Evolutionary conservation across 2,329 filamentous ascomycete species (phyloP), one percentile per base, ranked within the genome.

Genomic region (Diaporthe ilicicola): DNA sequence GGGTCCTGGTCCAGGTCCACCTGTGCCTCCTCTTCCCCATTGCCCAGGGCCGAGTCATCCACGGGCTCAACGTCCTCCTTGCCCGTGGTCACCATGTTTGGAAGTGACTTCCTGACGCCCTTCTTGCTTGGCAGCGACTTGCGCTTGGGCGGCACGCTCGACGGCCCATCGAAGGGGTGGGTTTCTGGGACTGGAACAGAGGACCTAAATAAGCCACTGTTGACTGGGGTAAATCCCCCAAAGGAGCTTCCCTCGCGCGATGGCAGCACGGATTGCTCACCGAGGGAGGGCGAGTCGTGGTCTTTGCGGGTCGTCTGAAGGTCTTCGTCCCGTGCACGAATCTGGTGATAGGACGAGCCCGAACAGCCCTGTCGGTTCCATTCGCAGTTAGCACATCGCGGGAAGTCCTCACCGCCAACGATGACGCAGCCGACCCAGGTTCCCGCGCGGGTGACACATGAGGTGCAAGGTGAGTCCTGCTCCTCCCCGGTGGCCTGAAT

Each of bases 301-400:
- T 39, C 61, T 51, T 37, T 66, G 13, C 19, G 42, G 34, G 32
- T 12, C 12, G 51, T 37, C 22, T 69, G 71, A 24, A 71, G 1
- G 22, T 66, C 59, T 22, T 59, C 64, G 10, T 73, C 71, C 24
- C 62, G 50, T 19, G 51, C n/a, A 17, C 68, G 68, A 27, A 70
- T 61, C 37, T 65, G 65, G 51, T 73, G 71, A 53, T 73, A 73
- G 0, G 71, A 73, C 15, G 71, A 73, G 22, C 71, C 65, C 27
- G 39, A 19, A 64, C 71, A 73, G 61, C 75, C 75, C 32, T 78
- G 77, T 9, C 76, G 80, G 72, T 83, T 84, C 85, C 85, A 87
- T 74, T 86, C 84, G 73, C 85, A 87, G 73, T 87, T 87, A 37
- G 84, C 85, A 70, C 85, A 87, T 34, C 84, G 82, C 4, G 82